Evolutionary conservation across 208 protist species (phyloP), one percentile per base, ranked within the genome.

Genomic region (Trypanosoma melophagium): DNA sequence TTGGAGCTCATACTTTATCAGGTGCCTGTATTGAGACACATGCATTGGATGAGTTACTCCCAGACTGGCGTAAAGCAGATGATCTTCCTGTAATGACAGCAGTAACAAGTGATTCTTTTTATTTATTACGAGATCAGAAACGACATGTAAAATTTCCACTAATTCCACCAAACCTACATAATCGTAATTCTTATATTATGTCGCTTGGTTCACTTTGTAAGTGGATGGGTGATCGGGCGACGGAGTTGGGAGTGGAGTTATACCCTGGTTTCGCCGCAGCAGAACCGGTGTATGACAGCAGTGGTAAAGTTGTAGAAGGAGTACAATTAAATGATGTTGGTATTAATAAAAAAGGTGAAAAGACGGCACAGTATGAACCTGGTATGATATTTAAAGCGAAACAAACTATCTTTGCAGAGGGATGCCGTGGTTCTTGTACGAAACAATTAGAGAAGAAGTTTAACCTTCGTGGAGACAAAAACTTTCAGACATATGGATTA

Each of bases 401-500:
- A 63, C 79, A 97, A 69, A 99, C 97, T 10, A 70, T 99, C 44
- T 98, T 99, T 69, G 97, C 92, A 14, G 98, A 99, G 80, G 98
- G 98, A 66, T 98, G 95, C 76, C 93, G 97, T 63, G 98, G 98
- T 51, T 97, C 86, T 19, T 88, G 98, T 68, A 97, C 94, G 7
- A 98, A 99, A 80, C 77, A 79, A 61, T 50, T 99, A 3, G 89
- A 97, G 72, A 81, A 83, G 50, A 84, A 85, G 50, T 98, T 97
- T 64, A 63, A 82, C 40, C 83, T 99, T 28, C 87, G 94, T 59
- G 68, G 80, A 8, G 76, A 84, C 24, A 67, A 66, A 61, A 84
- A 97, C 58, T 82, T 76, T 62, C 98, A 99, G 80, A 97, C 94
- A 8, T 99, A 97, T 82, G 98, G 96, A 55, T 80, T 99, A 40